Conservation (phyloP, 352 stramenopile species). For the Phytopythium vexans region DNA sequence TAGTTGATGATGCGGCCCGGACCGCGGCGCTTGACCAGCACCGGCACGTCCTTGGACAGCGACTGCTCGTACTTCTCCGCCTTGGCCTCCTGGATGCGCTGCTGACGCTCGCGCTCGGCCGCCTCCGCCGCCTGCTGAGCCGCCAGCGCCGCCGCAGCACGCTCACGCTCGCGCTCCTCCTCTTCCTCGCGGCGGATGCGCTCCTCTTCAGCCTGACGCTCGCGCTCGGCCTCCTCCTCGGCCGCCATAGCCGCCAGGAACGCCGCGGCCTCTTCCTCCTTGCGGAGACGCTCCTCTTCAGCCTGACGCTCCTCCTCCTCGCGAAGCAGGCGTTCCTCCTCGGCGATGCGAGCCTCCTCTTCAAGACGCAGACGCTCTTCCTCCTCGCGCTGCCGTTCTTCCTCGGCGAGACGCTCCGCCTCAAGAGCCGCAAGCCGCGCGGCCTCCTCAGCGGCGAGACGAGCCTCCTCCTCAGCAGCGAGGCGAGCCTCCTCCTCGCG, state of each 20-base stretch:
- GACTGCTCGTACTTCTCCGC: constrained; percentile 85
- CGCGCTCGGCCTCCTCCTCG: constrained; percentile 24
- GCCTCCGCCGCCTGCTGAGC: constrained; percentile 36
- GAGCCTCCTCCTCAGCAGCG: constrained; percentile 6
- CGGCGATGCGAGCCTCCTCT: constrained; percentile 24
- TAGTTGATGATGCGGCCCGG: constrained; percentile 73
- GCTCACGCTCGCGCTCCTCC: constrained; percentile 35
- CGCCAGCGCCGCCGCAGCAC: constrained; percentile 38
- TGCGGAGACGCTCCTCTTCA: constrained; percentile 21
- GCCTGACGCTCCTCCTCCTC: constrained; percentile 16
- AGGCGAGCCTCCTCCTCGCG: constrained; percentile 7
- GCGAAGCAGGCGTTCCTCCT: constrained; percentile 14
- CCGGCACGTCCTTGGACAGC: constrained; percentile 82
- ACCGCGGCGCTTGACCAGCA: constrained; percentile 71
- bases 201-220: constrained; percentile 17
- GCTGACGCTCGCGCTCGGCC: constrained; percentile 42
- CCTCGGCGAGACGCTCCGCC: constrained; percentile 4
- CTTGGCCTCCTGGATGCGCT: constrained; percentile 61
- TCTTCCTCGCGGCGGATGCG: constrained; percentile 16
- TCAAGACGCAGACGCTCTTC: constrained; percentile 15
- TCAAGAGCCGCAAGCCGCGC: constrained; percentile 6
- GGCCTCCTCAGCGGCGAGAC: constrained; percentile 5
- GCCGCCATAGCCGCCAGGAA: constrained; percentile 15
- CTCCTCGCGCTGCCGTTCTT: constrained; percentile 10
- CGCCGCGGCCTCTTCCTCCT: constrained; percentile 21